Base-by-base conservation (phyloP, 2,329 filamentous ascomycete genomes). In the Geosmithia flava region DNA sequence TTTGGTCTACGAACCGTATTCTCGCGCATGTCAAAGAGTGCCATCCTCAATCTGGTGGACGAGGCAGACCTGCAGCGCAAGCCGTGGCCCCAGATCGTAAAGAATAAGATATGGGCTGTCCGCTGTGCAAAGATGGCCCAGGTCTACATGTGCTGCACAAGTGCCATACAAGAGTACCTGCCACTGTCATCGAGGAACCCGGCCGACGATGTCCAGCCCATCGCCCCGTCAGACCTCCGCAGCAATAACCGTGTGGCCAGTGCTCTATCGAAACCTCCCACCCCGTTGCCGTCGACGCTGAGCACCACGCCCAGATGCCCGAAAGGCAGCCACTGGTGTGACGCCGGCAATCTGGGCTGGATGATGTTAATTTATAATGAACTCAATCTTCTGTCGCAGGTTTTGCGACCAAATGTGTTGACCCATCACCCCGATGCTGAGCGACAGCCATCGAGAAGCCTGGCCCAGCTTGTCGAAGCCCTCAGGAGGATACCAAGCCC, bases 311-410 rank as follows among this genome's bases (percentile, higher is more conserved):
- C 72, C 3, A 65, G 74, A 33, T 78, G 74, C 49, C 71, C 72
- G 16, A 72, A 65, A 49, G 70, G 71, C 1, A 71, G 66, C 48
- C 71, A 70, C 48, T 60, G 62, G 54, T 78, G 74, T 48, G 75
- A 78, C 51, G 71, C 73, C 0, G 67, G 67, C 0, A 76, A 74
- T 47, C 61, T 78, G 0, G 74, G 74, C 3, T 78, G 72, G 72
- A 54, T 75, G 33, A 72, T 77, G 68, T 61, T 75, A n/a, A 59
- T 69, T 0, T 71, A 69, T 47, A 69, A 69, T 46, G 70, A 76
- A 52, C 59, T 75, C 47, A 64, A 65, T 42, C 58, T 76, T 1
- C 54, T 75, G 2, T 59, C 64, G 2, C 64, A 62, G 5, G 59
- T 74, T n/a, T 23, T 52, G 33, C 43, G 48, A 17, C 49, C 49